A percentile compares a stretch with the other conserved stretches of the same genome.
These are phyloP conservation scores for Leishmania major DNA, from an alignment of 208 protist genomes.

Conservation along the genomic window DNA sequence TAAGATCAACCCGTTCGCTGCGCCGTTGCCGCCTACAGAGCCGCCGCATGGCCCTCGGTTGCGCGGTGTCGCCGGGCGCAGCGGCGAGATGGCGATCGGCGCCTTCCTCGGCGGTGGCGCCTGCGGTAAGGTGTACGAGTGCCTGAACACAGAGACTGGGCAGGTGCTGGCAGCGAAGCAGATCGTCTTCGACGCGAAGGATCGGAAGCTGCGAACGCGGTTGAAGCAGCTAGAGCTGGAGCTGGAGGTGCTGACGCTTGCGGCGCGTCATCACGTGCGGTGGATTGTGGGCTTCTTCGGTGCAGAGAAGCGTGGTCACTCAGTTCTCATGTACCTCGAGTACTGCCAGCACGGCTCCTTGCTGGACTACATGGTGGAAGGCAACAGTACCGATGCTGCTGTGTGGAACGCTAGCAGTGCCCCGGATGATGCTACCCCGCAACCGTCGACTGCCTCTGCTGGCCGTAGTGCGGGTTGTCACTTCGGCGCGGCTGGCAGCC, in stretches of 20 bases:
- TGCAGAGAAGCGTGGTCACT: constrained; percentile 80
- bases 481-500: not conserved
- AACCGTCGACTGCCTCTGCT: not conserved
- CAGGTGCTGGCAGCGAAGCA: constrained; percentile 84
- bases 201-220: constrained; percentile 69
- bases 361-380: constrained; percentile 71
- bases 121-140: constrained; percentile 90
- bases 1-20: constrained; percentile 28
- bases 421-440: not conserved
- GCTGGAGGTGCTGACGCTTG: constrained; percentile 83
- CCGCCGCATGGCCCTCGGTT: constrained; percentile 51
- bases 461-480: not conserved
- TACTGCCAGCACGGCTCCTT: constrained; percentile 87
- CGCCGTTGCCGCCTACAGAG: constrained; percentile 53
- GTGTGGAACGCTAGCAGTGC: constrained; percentile 13
- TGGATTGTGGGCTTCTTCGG: constrained; percentile 90
- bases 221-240: constrained; percentile 80
- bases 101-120: constrained; percentile 84
- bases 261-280: constrained; percentile 57
- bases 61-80: constrained; percentile 53
- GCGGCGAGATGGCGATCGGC: constrained; percentile 76
- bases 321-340: constrained; percentile 92
- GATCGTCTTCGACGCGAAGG: constrained; percentile 85
- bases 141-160: constrained; percentile 82
- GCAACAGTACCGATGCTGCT: constrained; percentile 35